Evolutionary conservation across 2,329 filamentous ascomycete species (phyloP), one percentile per base, ranked within the genome.

Genomic region (Phaeosphaeriaceae sp.): DNA sequence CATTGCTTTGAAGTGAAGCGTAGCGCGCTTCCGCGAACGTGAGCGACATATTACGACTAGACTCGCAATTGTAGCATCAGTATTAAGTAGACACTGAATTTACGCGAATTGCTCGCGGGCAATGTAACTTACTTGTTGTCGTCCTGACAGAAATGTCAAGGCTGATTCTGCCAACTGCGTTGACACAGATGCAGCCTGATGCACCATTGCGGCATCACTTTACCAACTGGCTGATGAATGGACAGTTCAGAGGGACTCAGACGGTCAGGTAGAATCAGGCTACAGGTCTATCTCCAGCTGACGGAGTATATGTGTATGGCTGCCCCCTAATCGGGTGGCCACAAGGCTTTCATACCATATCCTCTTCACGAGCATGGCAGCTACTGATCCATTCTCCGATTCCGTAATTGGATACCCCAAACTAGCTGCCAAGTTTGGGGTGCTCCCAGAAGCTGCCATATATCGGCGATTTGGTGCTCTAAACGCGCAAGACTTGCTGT

Each of bases 401-500:
- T 2, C 2, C 1, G 57, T 48, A 11, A 25, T 36, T 21, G 48
- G 42, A 20, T 61, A 56, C 31, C 58, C 58, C 2, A 55, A 56
- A 25, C 40, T 61, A 9, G 54, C 58, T 3, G 45, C 48, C 10
- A 53, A 47, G 25, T 53, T 56, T 4, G 55, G 52, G n/a, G 47
- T 47, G 15, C 45, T 42, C 21, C 54, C 55, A 6, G 54, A 61
- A 33, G 17, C 20, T 2, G 51, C 48, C 9, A 57, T 58, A 3
- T 57, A 22, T 22, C 54, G 55, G 13, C 22, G 48, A 15, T 61
- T 61, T 36, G 52, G 49, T 4, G 55, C 54, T 11, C 24, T 61
- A 1, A 48, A 53, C 13, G 58, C 58, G 1, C 51, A 58, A 22
- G 58, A 61, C 17, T 17, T 61, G n/a, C 49, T 61, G 2, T 61